A percentile compares a stretch with the other conserved stretches of the same genome.
Evolutionary conservation across 306 rosid genomes (phyloP).

Genomic region (Alnus rubra): DNA sequence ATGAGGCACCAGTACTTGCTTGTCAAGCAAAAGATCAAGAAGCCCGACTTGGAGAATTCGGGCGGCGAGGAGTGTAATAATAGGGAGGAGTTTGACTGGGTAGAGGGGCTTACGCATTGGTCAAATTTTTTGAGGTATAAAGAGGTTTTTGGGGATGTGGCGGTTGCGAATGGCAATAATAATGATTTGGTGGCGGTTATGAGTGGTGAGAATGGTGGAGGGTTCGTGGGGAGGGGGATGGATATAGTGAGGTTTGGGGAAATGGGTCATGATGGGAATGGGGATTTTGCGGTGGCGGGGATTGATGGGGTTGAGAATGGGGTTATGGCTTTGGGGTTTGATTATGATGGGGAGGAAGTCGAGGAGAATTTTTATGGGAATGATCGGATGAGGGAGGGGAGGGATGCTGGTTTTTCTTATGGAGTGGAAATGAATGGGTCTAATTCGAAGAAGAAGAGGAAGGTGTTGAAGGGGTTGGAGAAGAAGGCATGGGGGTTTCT

Average conservation of each 20-base stretch:
- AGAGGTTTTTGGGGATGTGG: slow-evolving; percentile 91
- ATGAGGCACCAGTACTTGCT: slow-evolving; percentile 96
- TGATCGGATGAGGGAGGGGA: slow-evolving; percentile 58
- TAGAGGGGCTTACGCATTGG: slow-evolving; percentile 86
- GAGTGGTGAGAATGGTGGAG: slow-evolving; percentile 53
- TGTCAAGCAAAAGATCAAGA: slow-evolving; percentile 95
- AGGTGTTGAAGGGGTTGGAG: slow-evolving; percentile 56
- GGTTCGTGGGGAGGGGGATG: slow-evolving; percentile 59
- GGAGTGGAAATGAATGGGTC: slow-evolving; percentile 66
- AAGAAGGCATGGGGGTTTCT: slow-evolving; percentile 76
- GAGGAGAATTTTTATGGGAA: slow-evolving; percentile 72
- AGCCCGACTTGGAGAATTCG: slow-evolving; percentile 49
- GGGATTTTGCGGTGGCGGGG: slow-evolving; percentile 58
- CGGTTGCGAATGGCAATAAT: slow-evolving; percentile 42
- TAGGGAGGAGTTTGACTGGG: slow-evolving; percentile 84
- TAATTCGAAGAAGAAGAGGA: slow-evolving; percentile 68
- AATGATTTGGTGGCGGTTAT: slow-evolving; percentile 50
- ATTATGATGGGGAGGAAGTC: slow-evolving; percentile 71
- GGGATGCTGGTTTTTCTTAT: slow-evolving; percentile 64
- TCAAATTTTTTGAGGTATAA: slow-evolving; percentile 91
- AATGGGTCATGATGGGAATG: slow-evolving; percentile 75
- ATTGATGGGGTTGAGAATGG: slow-evolving; percentile 85
- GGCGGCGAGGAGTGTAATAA: slow-evolving; percentile 43
- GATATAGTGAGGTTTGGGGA: slow-evolving; percentile 75
- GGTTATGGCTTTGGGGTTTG: slow-evolving; percentile 82